Base-by-base conservation (phyloP, 2,329 filamentous ascomycete species). In the Berkeleyomyces rouxiae region DNA sequence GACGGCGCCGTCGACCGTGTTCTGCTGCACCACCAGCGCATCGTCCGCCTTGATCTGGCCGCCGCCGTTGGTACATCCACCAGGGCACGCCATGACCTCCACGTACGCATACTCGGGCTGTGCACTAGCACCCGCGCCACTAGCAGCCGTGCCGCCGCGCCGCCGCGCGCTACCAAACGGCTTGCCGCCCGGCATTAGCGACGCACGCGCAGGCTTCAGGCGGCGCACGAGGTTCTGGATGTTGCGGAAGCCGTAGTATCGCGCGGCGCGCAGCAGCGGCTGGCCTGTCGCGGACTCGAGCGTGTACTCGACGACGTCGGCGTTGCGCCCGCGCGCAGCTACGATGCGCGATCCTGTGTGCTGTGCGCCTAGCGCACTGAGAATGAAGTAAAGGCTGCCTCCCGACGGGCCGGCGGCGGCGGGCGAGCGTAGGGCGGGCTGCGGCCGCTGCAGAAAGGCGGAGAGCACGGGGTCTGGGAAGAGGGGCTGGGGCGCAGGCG, bases 61-160 rank as follows among this genome's bases (percentile, higher is more conserved):
- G 44, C 93, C 93, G 1, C 93, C 93, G 69, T 99, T 99, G 62
- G 93, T 99, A 75, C 93, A 99, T 2, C 93, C 93, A n/a, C 93
- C 93, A 0, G 93, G 93, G 72, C 93, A 99, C 11, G 93, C 93
- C 93, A 99, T 99, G 64, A 99, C 93, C 74, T 99, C 93, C 37
- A 97, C 88, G 73, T 95, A 97, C n/a, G 87, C 81, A 71, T 91
- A 91, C 43, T 96, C 89, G 16, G 72, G 70, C 13, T 42, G 53
- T 9, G 39, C 40, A 7, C 3, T 44, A 23, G n/a, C 46, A 33
- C 7, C 37, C 16, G 1, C 43, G 4, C 75, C 73, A 16, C 73
- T 71, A 16, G 76, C 69, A 68, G 80, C 81, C 5, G 75, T 81
- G 13, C 72, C 75, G 11, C 6, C 33, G 33, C 51, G 51, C 66